Percentiles rank a stretch among this genome's conserved stretches.
Conservation (phyloP, 768 basidiomycete species). For the Favolaschia claudopus region DNA sequence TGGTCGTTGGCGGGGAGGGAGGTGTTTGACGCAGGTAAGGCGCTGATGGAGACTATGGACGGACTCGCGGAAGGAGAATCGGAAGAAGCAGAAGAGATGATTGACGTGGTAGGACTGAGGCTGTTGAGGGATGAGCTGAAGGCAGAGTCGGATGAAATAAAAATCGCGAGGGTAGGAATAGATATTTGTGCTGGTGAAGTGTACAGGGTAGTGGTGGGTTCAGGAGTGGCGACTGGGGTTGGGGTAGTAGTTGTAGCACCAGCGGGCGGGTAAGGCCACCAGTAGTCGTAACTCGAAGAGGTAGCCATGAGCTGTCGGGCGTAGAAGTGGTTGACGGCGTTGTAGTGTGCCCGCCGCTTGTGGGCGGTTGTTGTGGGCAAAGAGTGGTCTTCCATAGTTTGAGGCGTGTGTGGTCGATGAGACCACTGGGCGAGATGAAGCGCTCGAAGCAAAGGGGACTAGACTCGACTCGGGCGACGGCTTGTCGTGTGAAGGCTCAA, state of each 20-base stretch:
- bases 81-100: conserved; percentile 12
- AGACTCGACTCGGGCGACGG: too few relatives aligned
- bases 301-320: conserved; percentile 20
- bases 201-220: conserved; percentile 6
- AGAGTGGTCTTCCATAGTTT: too few relatives aligned
- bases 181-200: conserved; percentile 1
- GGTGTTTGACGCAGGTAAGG: conserved; percentile 35
- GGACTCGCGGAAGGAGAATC: conserved; percentile 16
- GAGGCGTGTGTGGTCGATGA: too few relatives aligned
- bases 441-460: too few relatives aligned
- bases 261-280: conserved; percentile 47
- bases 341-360: conserved; percentile 3
- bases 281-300: conserved; percentile 41
- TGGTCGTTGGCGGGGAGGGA: conserved; percentile 13
- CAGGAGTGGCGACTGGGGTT: not conserved
- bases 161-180: conserved; percentile 6
- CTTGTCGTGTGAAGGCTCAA: too few relatives aligned
- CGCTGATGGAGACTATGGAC: conserved; percentile 42
- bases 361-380: conserved; percentile 1
- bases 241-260: conserved; percentile 29
- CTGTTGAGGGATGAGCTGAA: not conserved
- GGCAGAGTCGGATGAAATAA: conserved; percentile 10
- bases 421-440: too few relatives aligned
- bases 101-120: not conserved
- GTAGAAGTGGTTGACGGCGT: conserved; percentile 23